These are phyloP conservation scores for Epichloe amarillans DNA, from an alignment of 2,329 filamentous ascomycete species.

Conservation along the genomic window DNA sequence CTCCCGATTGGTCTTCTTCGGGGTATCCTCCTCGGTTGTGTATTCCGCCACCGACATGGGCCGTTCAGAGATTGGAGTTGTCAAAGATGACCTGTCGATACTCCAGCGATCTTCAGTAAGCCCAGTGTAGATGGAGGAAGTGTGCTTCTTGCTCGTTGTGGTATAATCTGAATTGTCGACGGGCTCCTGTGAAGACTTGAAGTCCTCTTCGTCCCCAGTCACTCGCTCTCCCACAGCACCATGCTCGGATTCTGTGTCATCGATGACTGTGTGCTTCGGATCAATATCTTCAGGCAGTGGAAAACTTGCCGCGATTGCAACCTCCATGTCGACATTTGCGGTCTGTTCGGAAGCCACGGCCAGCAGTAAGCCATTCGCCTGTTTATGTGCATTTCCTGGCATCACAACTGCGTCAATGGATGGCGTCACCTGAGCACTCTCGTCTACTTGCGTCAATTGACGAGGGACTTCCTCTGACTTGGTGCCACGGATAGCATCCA, in stretches of 20 bases:
- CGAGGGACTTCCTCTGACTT: neutral
- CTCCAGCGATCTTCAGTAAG: slow-evolving; percentile 24
- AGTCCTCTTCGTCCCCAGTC: slow-evolving; percentile 1
- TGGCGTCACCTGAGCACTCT: neutral
- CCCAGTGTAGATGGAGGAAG: slow-evolving; percentile 26
- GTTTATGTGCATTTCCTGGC: slow-evolving; percentile 1
- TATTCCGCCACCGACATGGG: slow-evolving; percentile 20
- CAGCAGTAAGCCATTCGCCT: neutral
- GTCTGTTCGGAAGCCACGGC: neutral
- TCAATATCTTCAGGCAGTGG: slow-evolving; percentile 4
- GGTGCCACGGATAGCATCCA: neutral
- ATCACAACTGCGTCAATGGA: neutral
- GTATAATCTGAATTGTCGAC: slow-evolving; percentile 17
- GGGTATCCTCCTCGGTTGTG: slow-evolving; percentile 18
- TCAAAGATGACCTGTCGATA: slow-evolving; percentile 23
- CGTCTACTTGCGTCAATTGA: neutral
- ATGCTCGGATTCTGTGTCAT: neutral
- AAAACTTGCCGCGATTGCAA: neutral
- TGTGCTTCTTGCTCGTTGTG: slow-evolving; percentile 19
- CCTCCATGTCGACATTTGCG: neutral
- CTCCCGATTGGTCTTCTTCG: slow-evolving; percentile 15
- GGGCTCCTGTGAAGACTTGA: neutral
- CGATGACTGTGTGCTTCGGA: neutral
- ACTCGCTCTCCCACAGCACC: neutral
- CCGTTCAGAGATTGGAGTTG: slow-evolving; percentile 25